Percentiles rank a stretch among this genome's conserved stretches.
phyloP scores from a whole-genome alignment of 2,329 filamentous ascomycete genomes.

The Thermoascus crustaceus region DNA sequence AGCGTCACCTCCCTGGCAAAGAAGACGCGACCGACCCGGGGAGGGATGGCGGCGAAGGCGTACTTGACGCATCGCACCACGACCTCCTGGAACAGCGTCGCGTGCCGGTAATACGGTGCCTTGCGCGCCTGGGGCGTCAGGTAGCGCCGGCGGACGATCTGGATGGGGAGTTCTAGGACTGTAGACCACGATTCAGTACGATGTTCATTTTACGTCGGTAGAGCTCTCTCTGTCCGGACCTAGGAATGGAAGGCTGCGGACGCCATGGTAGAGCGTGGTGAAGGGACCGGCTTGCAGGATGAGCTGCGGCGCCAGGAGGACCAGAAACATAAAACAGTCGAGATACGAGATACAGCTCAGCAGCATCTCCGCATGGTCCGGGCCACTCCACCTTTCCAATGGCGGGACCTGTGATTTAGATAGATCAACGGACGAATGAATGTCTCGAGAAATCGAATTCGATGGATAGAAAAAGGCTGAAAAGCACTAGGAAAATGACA shows the following conservation, averaged over 20 bases:
- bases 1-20: slow-evolving; percentile 65
- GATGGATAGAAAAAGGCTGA: neutral
- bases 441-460: neutral
- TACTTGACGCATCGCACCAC: slow-evolving; percentile 71
- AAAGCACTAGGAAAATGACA: neutral
- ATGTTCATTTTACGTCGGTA: neutral
- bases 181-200: neutral
- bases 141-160: slow-evolving; percentile 52
- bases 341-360: slow-evolving; percentile 65
- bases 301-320: slow-evolving; percentile 64
- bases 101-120: slow-evolving; percentile 57
- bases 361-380: slow-evolving; percentile 48
- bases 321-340: slow-evolving; percentile 65
- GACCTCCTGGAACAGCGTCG: slow-evolving; percentile 68
- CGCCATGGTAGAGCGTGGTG: slow-evolving; percentile 48
- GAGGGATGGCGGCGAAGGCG: slow-evolving; percentile 64
- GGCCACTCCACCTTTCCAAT: neutral
- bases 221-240: slow-evolving; percentile 34
- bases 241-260: slow-evolving; percentile 62
- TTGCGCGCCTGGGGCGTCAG: slow-evolving; percentile 39
- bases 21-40: slow-evolving; percentile 63
- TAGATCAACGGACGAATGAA: too few relatives aligned
- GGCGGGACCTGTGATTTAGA: too few relatives aligned
- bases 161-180: slow-evolving; percentile 53
- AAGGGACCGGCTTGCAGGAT: slow-evolving; percentile 59